Percentiles rank a stretch among this genome's conserved stretches.
Evolutionary conservation across 306 rosid species (phyloP).

Genomic region (Ziziphus jujuba): DNA sequence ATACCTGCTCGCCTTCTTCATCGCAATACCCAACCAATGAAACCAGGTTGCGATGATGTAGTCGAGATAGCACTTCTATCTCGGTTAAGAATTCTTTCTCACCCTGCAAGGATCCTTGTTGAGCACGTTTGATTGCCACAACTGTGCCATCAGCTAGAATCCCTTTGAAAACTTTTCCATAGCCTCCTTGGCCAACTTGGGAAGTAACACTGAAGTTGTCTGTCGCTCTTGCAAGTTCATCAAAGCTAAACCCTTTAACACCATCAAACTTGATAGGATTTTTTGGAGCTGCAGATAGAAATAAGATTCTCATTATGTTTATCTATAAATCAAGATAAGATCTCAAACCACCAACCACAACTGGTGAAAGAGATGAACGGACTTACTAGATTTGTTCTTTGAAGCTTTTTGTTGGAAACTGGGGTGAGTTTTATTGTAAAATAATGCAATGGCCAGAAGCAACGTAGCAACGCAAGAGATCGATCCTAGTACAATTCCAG

Average conservation of each 20-base stretch:
- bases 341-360: too few species aligned
- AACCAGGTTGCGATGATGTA: slow-evolving; percentile 20
- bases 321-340: too few species aligned
- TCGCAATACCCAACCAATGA: slow-evolving; percentile 15
- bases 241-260: slow-evolving; percentile 15
- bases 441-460: background rate
- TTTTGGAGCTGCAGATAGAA: background rate
- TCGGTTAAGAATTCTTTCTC: slow-evolving; percentile 5
- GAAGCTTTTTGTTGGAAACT: background rate
- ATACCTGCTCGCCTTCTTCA: slow-evolving; percentile 15
- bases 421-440: background rate
- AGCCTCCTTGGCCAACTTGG: slow-evolving; percentile 21
- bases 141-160: slow-evolving; percentile 7
- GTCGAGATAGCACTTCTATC: slow-evolving; percentile 8
- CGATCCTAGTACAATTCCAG: slow-evolving; percentile 17
- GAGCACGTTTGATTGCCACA: slow-evolving; percentile 21
- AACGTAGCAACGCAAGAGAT: background rate
- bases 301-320: background rate
- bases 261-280: background rate
- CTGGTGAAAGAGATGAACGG: background rate
- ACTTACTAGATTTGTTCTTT: background rate
- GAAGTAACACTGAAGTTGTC: background rate
- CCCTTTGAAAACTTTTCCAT: slow-evolving; percentile 20
- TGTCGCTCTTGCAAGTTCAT: slow-evolving; percentile 10
- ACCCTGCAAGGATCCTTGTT: slow-evolving; percentile 9